phyloP scores from a whole-genome alignment of 2,329 filamentous ascomycete genomes.

The Coniochaeta prunicola region DNA sequence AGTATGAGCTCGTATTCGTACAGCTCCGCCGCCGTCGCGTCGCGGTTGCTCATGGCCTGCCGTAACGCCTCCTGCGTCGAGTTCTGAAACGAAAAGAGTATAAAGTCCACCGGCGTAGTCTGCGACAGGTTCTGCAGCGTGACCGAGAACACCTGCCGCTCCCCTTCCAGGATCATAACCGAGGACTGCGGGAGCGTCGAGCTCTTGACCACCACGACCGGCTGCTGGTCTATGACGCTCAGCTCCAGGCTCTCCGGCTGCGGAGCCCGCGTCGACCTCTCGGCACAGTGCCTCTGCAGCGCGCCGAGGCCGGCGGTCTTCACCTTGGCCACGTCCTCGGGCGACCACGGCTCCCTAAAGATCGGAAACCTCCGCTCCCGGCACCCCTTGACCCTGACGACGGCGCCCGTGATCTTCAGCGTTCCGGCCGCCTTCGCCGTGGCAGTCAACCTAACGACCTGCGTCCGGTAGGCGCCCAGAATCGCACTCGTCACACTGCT shows the following conservation, averaged over 20 bases:
- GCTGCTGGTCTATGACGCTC: slow-evolving; percentile 74
- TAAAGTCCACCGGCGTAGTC: slow-evolving; percentile 68
- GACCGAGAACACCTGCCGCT: slow-evolving; percentile 68
- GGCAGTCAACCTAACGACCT: slow-evolving; percentile 66
- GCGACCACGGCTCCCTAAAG: slow-evolving; percentile 69
- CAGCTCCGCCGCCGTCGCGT: slow-evolving; percentile 69
- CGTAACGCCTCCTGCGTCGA: slow-evolving; percentile 76
- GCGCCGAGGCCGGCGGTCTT: slow-evolving; percentile 65
- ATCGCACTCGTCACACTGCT: slow-evolving; percentile 56
- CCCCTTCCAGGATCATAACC: slow-evolving; percentile 89
- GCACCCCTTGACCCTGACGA: slow-evolving; percentile 75
- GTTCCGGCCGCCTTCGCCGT: slow-evolving; percentile 59
- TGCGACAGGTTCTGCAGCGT: slow-evolving; percentile 71
- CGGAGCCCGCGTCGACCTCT: slow-evolving; percentile 25
- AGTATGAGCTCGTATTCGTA: slow-evolving; percentile 82
- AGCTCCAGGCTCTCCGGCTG: slow-evolving; percentile 51
- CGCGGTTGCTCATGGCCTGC: slow-evolving; percentile 65
- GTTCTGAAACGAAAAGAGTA: slow-evolving; percentile 85
- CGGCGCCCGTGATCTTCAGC: slow-evolving; percentile 69
- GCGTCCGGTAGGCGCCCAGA: slow-evolving; percentile 76
- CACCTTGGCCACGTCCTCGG: slow-evolving; percentile 61
- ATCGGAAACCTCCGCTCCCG: slow-evolving; percentile 78
- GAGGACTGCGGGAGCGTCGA: slow-evolving; percentile 76
- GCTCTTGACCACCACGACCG: slow-evolving; percentile 66
- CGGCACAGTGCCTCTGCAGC: slow-evolving; percentile 38